Conservation (phyloP, 192 early-diverging fungal genomes). For the Kickxella alabastrina region DNA sequence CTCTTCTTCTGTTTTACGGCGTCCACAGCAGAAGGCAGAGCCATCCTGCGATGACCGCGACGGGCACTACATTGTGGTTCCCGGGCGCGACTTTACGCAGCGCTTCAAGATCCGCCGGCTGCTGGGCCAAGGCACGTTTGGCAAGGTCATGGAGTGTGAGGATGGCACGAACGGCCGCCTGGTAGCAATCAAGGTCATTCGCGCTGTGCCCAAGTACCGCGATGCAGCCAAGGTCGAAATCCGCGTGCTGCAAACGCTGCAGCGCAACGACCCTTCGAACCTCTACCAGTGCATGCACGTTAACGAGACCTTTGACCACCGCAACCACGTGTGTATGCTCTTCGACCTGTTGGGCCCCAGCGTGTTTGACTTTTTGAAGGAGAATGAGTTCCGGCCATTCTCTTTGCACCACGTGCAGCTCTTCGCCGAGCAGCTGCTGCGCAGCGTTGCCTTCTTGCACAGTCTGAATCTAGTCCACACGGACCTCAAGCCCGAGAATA, state of each 20-base stretch:
- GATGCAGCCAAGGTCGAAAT: constrained; percentile 92
- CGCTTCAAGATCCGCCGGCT: constrained; percentile 82
- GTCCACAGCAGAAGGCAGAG: constrained; percentile 47
- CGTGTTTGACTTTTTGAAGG: constrained; percentile 96
- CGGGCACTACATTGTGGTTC: constrained; percentile 85
- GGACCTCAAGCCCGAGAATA: constrained; percentile 96
- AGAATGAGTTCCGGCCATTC: constrained; percentile 86
- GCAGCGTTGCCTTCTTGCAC: constrained; percentile 89
- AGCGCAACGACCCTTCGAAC: constrained; percentile 76
- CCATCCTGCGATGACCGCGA: constrained; percentile 80
- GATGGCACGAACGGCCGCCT: constrained; percentile 58
- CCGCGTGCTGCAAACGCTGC: constrained; percentile 75
- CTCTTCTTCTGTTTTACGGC: constrained; percentile 6
- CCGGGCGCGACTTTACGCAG: constrained; percentile 66
- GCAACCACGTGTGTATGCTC: constrained; percentile 97
- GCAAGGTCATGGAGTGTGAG: constrained; percentile 89
- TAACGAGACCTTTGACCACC: constrained; percentile 77
- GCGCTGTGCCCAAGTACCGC: constrained; percentile 89
- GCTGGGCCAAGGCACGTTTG: constrained; percentile 97
- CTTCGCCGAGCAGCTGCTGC: constrained; percentile 81
- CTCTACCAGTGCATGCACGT: constrained; percentile 84
- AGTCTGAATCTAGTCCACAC: constrained; percentile 86
- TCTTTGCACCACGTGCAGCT: constrained; percentile 77
- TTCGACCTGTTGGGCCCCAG: constrained; percentile 86
- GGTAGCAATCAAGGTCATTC: constrained; percentile 91